Percentiles rank a stretch among this genome's conserved stretches.
Conservation (phyloP, 2,329 filamentous ascomycete species). For the Neoascochyta sp. region DNA sequence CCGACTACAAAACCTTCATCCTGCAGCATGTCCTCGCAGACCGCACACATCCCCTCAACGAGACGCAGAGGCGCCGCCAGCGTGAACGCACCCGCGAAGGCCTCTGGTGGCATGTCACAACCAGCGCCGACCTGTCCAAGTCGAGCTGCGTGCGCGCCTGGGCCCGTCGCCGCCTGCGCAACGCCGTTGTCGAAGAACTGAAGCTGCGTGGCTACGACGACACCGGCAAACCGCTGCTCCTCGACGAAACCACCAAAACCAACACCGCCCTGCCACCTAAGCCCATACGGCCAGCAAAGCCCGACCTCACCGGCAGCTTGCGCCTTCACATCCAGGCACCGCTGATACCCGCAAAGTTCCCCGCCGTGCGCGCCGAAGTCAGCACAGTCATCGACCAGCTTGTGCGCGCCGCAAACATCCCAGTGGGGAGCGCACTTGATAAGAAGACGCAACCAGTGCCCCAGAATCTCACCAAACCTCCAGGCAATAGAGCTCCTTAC, state of each 20-base stretch:
- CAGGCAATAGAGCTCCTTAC: no score
- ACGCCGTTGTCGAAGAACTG: slow-evolving; percentile 31
- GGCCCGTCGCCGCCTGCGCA: slow-evolving; percentile 28
- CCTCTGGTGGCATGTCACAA: slow-evolving; percentile 34
- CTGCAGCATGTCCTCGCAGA: slow-evolving; percentile 20
- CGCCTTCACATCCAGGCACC: slow-evolving; percentile 19
- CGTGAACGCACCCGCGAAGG: slow-evolving; percentile 19
- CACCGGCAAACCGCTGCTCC: slow-evolving; percentile 20
- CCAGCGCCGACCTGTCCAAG: slow-evolving; percentile 21
- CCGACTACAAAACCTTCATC: slow-evolving; percentile 23
- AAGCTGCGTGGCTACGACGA: slow-evolving; percentile 25
- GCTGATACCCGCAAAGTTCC: slow-evolving; percentile 28
- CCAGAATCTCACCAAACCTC: no score
- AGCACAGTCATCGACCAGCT: slow-evolving; percentile 17
- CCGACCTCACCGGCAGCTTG: slow-evolving; percentile 23
- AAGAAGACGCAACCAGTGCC: no score
- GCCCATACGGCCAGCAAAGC: slow-evolving; percentile 4
- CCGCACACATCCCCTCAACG: slow-evolving; percentile 25
- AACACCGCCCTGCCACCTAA: slow-evolving; percentile 3
- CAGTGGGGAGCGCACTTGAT: no score
- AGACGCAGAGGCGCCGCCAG: slow-evolving; percentile 15
- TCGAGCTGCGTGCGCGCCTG: slow-evolving; percentile 32
- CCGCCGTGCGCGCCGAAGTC: slow-evolving; percentile 20
- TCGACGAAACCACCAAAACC: slow-evolving; percentile 1
- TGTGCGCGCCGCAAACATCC: no score